Evolutionary conservation across 768 basidiomycete species (phyloP).

Genomic region (Kwoniella dejecticola): DNA sequence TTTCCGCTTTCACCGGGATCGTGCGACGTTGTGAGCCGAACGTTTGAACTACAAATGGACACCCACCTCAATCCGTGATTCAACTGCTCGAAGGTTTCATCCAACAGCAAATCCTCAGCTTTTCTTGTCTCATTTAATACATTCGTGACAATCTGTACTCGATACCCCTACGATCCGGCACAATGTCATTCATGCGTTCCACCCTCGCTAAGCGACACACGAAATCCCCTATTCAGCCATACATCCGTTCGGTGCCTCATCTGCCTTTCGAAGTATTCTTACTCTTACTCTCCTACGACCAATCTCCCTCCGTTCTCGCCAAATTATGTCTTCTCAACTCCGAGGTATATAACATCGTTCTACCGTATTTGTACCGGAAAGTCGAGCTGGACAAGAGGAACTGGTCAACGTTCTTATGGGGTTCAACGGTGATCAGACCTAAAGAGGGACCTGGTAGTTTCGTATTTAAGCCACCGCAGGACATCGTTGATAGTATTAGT

Average conservation of each 20-base stretch:
- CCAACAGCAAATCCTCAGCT: too few species aligned
- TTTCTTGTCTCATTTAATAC: too few species aligned
- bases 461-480: constrained; percentile 2
- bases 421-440: neutral
- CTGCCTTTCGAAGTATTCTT: constrained; percentile 16
- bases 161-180: too few species aligned
- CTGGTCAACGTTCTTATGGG: constrained; percentile 2
- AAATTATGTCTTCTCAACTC: constrained; percentile 11
- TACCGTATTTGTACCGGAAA: constrained; percentile 7
- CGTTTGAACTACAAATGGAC: too few species aligned
- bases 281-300: constrained; percentile 2
- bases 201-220: constrained; percentile 1
- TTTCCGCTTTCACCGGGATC: too few species aligned
- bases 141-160: too few species aligned
- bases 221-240: constrained; percentile 4
- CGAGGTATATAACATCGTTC: constrained; percentile 8
- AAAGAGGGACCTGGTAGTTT: constrained; percentile 10
- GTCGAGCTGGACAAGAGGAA: constrained; percentile 1
- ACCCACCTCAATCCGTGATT: too few species aligned
- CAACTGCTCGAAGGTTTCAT: too few species aligned
- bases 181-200: constrained; percentile 10
- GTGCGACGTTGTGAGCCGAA: too few species aligned
- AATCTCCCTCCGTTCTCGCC: constrained; percentile 3
- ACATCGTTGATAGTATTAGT: too few species aligned
- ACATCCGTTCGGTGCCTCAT: constrained; percentile 1